Conservation (phyloP, 176 grass and related monocot genomes). For the Eragrostis nindensis region DNA sequence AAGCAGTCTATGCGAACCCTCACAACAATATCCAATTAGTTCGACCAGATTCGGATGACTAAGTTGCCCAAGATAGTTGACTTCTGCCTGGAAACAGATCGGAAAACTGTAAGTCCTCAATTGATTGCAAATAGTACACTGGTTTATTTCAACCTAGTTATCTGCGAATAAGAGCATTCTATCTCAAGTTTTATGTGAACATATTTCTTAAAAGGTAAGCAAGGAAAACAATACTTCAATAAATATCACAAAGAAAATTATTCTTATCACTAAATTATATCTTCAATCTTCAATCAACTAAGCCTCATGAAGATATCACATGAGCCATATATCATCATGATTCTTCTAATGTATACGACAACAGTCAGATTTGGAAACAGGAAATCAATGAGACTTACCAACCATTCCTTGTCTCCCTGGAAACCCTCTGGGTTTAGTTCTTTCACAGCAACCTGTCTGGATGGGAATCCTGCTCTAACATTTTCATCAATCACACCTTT, state of each 20-base stretch:
- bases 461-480: conserved; percentile 71
- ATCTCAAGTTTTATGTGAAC: too few relatives aligned
- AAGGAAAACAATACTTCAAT: not conserved
- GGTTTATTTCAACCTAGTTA: conserved; percentile 13
- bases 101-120: conserved; percentile 34
- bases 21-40: conserved; percentile 96
- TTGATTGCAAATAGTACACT: not conserved
- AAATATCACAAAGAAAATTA: conserved; percentile 19
- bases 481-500: conserved; percentile 90
- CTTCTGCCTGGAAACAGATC: conserved; percentile 79
- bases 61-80: conserved; percentile 96
- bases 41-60: conserved; percentile 94
- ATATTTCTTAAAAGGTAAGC: conserved; percentile 18
- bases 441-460: conserved; percentile 89
- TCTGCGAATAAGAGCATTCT: conserved; percentile 8
- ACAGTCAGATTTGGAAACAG: conserved; percentile 15
- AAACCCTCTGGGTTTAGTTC: conserved; percentile 90
- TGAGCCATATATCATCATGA: too few relatives aligned
- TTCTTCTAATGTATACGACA: not conserved
- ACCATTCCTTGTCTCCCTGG: conserved; percentile 99
- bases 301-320: not conserved
- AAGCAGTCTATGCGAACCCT: conserved; percentile 84
- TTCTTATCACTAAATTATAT: conserved; percentile 26
- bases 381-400: conserved; percentile 50
- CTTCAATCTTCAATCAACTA: not conserved